phyloP scores from a whole-genome alignment of 331 rosid species.

The Saraca asoca region DNA sequence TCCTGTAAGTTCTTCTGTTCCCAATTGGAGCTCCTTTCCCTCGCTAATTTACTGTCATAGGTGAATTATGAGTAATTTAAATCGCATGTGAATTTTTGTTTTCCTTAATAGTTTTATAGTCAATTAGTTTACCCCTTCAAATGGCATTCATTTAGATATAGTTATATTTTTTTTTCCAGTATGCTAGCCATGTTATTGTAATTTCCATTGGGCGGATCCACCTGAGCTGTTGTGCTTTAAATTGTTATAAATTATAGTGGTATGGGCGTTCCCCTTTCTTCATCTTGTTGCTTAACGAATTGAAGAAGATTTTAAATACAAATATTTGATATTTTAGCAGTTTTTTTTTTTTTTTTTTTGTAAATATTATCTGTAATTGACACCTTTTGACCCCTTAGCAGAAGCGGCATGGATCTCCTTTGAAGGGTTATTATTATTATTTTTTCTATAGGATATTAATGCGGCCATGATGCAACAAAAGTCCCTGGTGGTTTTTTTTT shows the following conservation, averaged over 20 bases:
- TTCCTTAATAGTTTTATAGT: background rate
- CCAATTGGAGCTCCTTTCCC: background rate
- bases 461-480: background rate
- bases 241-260: background rate
- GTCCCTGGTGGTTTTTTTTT: background rate
- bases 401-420: background rate
- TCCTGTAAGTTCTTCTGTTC: constrained; percentile 36
- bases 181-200: background rate
- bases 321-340: constrained; percentile 6
- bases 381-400: background rate
- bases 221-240: constrained; percentile 20
- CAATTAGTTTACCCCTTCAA: constrained; percentile 14
- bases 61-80: background rate
- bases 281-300: background rate
- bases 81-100: constrained; percentile 1
- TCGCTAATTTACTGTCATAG: background rate
- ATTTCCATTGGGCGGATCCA: constrained; percentile 31
- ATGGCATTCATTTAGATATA: background rate
- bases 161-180: constrained; percentile 8
- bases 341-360: too few species aligned
- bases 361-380: constrained; percentile 8
- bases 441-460: background rate
- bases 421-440: too few species aligned
- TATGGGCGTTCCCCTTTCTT: background rate
- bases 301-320: constrained; percentile 1